Evolutionary conservation across 2,329 filamentous ascomycete genomes (phyloP).

Genomic region (Pseudocercospora cruenta): DNA sequence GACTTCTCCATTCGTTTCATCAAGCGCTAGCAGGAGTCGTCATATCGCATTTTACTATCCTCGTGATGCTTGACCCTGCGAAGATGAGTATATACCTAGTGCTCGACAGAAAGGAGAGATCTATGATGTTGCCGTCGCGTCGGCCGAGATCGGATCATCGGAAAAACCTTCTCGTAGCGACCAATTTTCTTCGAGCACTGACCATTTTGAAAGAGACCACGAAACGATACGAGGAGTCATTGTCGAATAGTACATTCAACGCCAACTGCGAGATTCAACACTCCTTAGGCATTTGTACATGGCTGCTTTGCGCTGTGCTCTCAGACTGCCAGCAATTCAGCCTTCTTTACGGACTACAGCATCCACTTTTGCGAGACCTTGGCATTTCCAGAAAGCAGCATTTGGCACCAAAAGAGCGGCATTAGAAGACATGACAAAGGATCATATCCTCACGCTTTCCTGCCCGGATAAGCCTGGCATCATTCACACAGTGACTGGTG

Average conservation of each 20-base stretch:
- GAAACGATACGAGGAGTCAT: not conserved
- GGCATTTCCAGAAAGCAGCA: conserved; percentile 10
- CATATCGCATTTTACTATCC: too few species aligned
- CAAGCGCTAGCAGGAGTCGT: too few species aligned
- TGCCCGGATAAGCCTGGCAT: conserved; percentile 85
- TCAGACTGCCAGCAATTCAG: not conserved
- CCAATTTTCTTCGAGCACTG: not conserved
- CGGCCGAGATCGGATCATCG: not conserved
- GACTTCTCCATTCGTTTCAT: too few species aligned
- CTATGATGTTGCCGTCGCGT: not conserved
- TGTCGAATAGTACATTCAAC: not conserved
- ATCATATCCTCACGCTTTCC: conserved; percentile 77
- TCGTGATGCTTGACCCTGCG: too few species aligned
- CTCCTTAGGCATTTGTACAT: not conserved
- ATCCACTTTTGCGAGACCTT: conserved; percentile 6
- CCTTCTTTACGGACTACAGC: not conserved
- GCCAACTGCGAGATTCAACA: not conserved
- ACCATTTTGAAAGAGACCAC: not conserved
- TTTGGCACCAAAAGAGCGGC: conserved; percentile 10
- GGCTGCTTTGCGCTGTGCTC: not conserved
- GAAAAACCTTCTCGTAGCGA: not conserved
- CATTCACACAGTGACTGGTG: conserved; percentile 79
- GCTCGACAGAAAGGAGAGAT: too few species aligned
- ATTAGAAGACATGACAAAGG: conserved; percentile 35
- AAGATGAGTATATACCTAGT: too few species aligned